Conservation (phyloP, 345 rosid species). For the Laguncularia racemosa region DNA sequence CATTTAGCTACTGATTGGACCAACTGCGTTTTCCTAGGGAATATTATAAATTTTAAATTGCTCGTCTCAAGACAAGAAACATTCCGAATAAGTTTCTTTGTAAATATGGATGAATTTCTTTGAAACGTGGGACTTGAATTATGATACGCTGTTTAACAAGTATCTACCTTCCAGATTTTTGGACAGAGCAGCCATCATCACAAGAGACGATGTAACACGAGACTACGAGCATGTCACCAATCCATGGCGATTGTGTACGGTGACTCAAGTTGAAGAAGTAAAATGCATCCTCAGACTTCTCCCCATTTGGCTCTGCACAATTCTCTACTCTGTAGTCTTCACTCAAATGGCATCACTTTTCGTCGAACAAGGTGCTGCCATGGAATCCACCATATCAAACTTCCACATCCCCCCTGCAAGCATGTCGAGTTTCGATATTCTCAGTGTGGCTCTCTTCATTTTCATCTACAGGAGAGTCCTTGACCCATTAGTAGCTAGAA, state of each 20-base stretch:
- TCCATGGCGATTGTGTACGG: constrained; percentile 74
- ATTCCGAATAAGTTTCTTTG: no score
- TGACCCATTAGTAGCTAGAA: constrained; percentile 49
- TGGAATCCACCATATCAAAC: constrained; percentile 47
- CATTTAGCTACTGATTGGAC: not conserved
- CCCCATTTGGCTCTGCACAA: constrained; percentile 97
- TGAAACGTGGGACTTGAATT: no score
- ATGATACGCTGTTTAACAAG: no score
- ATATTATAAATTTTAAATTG: no score
- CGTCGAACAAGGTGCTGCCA: constrained; percentile 93
- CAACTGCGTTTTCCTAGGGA: no score
- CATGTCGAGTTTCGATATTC: constrained; percentile 94
- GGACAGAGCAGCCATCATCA: constrained; percentile 75
- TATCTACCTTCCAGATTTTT: constrained; percentile 44
- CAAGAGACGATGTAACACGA: constrained; percentile 40
- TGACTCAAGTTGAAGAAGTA: constrained; percentile 95
- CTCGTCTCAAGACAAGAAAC: no score
- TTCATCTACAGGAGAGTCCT: constrained; percentile 68
- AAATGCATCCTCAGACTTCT: constrained; percentile 80
- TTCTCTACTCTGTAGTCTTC: constrained; percentile 87
- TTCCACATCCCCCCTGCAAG: constrained; percentile 85
- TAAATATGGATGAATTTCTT: no score
- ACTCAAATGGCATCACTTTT: constrained; percentile 98
- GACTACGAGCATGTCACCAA: constrained; percentile 17
- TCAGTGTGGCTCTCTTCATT: constrained; percentile 70